Evolutionary conservation across 139 green algal species (phyloP).

Genomic region (Micractinium sp.): DNA sequence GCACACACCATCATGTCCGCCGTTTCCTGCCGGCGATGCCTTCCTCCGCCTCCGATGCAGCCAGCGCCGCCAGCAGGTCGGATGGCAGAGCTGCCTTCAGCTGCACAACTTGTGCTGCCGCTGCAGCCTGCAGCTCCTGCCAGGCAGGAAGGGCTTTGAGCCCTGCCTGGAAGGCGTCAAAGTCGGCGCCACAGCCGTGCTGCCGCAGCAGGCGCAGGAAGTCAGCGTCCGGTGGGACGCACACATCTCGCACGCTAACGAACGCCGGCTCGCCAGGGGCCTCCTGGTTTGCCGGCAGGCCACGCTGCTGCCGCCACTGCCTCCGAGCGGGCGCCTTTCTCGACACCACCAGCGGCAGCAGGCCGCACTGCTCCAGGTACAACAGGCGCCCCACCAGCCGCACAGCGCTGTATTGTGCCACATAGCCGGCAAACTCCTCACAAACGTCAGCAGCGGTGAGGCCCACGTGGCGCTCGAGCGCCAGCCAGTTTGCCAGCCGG

Average conservation of each 20-base stretch:
- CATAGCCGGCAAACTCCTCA: neutral
- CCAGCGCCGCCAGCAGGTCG: too few species aligned
- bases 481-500: neutral
- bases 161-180: too few species aligned
- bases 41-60: too few species aligned
- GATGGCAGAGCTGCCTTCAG: too few species aligned
- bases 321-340: neutral
- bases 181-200: too few species aligned
- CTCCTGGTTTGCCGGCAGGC: neutral
- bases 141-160: too few species aligned
- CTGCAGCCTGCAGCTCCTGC: neutral
- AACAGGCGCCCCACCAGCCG: neutral
- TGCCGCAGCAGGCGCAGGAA: neutral
- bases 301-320: conserved; percentile 16
- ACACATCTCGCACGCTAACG: neutral
- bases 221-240: neutral
- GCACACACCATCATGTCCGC: too few species aligned
- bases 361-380: conserved; percentile 7
- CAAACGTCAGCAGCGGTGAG: neutral
- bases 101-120: too few species aligned
- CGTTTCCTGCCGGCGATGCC: too few species aligned
- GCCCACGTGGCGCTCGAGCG: conserved; percentile 4
- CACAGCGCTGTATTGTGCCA: neutral
- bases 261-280: neutral
- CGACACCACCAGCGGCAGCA: conserved; percentile 5